Evolutionary conservation across 768 basidiomycete genomes (phyloP).

Genomic region (Gymnopilus junonius): DNA sequence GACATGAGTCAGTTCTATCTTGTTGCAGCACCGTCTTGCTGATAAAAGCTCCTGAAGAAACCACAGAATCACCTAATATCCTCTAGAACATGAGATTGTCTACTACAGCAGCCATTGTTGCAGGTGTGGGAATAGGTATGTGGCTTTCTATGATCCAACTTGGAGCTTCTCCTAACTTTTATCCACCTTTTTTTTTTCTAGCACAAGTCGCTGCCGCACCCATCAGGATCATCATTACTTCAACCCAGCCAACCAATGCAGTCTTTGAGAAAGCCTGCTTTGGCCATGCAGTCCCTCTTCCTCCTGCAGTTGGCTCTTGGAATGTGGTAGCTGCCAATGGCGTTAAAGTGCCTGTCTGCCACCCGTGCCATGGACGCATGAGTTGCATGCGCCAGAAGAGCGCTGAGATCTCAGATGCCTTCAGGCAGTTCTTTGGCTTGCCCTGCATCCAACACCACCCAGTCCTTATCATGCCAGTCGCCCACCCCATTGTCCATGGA

Average conservation of each 20-base stretch:
- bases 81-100: constrained; percentile 39
- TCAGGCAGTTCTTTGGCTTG: constrained; percentile 61
- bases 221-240: constrained; percentile 48
- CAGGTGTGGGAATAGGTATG: constrained; percentile 41
- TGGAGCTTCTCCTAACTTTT: not conserved
- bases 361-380: constrained; percentile 20
- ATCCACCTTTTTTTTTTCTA: no score
- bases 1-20: constrained; percentile 1
- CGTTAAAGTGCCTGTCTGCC: constrained; percentile 3
- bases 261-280: constrained; percentile 20
- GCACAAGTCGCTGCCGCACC: constrained; percentile 53
- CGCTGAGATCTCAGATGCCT: constrained; percentile 52
- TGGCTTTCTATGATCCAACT: not conserved
- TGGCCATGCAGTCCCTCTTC: constrained; percentile 23
- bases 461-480: not conserved
- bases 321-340: not conserved
- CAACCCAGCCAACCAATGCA: constrained; percentile 16
- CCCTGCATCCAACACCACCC: constrained; percentile 39
- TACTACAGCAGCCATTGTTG: constrained; percentile 38
- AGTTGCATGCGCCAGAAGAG: constrained; percentile 44
- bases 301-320: constrained; percentile 5
- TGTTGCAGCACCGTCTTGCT: not conserved
- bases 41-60: not conserved
- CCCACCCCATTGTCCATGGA: not conserved
- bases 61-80: not conserved